These are phyloP conservation scores for Entomortierella parvispora DNA, from an alignment of 192 early-diverging fungal species.

Conservation along the genomic window DNA sequence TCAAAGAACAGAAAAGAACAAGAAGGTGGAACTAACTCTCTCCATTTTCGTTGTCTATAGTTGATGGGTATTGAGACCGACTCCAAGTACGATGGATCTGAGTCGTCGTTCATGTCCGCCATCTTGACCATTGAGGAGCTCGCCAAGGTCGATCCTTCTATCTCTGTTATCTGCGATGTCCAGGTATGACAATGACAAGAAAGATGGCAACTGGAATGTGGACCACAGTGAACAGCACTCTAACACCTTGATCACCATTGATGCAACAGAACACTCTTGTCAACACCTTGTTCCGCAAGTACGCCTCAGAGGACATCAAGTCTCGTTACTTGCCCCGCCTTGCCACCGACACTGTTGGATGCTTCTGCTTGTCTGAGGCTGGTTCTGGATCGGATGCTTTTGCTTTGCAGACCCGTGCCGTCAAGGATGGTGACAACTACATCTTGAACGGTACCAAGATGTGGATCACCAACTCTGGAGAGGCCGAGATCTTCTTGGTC, in stretches of 20 bases:
- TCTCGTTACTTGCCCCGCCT: conserved; percentile 87
- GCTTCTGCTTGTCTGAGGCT: conserved; percentile 95
- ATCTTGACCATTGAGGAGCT: conserved; percentile 92
- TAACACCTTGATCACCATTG: neutral
- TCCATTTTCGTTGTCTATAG: conserved; percentile 23
- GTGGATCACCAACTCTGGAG: conserved; percentile 97
- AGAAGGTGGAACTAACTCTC: neutral
- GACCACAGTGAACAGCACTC: neutral
- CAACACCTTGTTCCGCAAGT: conserved; percentile 90
- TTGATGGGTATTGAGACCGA: conserved; percentile 95
- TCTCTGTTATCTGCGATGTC: conserved; percentile 93
- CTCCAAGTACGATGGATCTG: conserved; percentile 81
- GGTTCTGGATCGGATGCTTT: conserved; percentile 95
- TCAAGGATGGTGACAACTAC: conserved; percentile 89
- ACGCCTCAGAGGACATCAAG: conserved; percentile 79
- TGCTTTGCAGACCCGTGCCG: conserved; percentile 87
- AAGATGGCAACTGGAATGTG: too few relatives aligned
- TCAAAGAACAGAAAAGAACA: too few relatives aligned
- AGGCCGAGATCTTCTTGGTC: conserved; percentile 96
- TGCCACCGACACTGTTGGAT: conserved; percentile 86
- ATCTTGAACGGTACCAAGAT: conserved; percentile 90
- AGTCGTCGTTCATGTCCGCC: conserved; percentile 84
- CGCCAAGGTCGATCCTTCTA: conserved; percentile 94
- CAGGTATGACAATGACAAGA: conserved; percentile 58
- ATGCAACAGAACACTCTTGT: conserved; percentile 97